Conservation (phyloP, 2,329 filamentous ascomycete species). For the Emydomyces testavorans region DNA sequence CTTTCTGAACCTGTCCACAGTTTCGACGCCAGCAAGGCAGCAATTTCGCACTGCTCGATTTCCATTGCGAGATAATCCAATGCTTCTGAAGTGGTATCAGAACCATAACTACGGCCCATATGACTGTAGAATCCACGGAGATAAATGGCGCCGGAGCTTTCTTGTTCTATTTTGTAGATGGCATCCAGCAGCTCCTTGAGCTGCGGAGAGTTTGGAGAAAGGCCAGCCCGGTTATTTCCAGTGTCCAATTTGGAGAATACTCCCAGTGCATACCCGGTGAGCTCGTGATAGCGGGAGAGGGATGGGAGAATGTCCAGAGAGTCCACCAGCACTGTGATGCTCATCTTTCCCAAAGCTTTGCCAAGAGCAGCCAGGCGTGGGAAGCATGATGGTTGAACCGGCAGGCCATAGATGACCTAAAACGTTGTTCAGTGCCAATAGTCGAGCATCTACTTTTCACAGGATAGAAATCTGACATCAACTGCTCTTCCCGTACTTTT, state of each 20-base stretch:
- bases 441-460: not conserved
- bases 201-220: slow-evolving; percentile 39
- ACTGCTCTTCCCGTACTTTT: slow-evolving; percentile 44
- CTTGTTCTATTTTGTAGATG: slow-evolving; percentile 18
- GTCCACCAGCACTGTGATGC: slow-evolving; percentile 56
- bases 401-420: slow-evolving; percentile 55
- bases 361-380: slow-evolving; percentile 49
- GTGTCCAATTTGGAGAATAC: slow-evolving; percentile 65
- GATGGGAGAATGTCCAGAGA: slow-evolving; percentile 48
- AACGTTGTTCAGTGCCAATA: not conserved
- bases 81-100: slow-evolving; percentile 45
- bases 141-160: slow-evolving; percentile 19
- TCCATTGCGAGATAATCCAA: slow-evolving; percentile 49
- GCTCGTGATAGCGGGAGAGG: slow-evolving; percentile 35
- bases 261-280: slow-evolving; percentile 37
- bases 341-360: slow-evolving; percentile 42
- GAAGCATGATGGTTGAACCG: slow-evolving; percentile 51
- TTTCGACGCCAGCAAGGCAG: slow-evolving; percentile 17
- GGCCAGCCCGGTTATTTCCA: slow-evolving; percentile 57
- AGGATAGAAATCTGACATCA: slow-evolving; percentile 35
- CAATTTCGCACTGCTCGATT: slow-evolving; percentile 38
- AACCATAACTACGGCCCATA: slow-evolving; percentile 58
- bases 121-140: slow-evolving; percentile 61
- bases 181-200: slow-evolving; percentile 20
- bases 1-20: slow-evolving; percentile 12